Evolutionary conservation across 768 basidiomycete species (phyloP).

Genomic region (Hysterangium stoloniferum): DNA sequence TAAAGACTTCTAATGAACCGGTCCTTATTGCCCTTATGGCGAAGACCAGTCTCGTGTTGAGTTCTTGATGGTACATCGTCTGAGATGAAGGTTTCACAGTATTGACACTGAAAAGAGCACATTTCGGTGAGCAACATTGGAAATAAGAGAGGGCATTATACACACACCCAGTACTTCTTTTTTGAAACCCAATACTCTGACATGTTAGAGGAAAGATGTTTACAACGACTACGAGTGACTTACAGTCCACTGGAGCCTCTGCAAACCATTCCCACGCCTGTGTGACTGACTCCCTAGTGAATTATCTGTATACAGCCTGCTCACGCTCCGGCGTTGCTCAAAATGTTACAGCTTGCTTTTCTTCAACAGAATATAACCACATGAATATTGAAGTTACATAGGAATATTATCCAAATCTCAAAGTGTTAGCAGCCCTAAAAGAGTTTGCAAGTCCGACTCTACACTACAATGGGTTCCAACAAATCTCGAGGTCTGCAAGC

Average conservation of each 20-base stretch:
- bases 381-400: too few species aligned
- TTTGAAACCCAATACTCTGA: constrained; percentile 91
- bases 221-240: too few species aligned
- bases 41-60: constrained; percentile 88
- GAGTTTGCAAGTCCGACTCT: too few species aligned
- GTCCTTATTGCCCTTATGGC: constrained; percentile 92
- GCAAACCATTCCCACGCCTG: too few species aligned
- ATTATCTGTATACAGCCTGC: not conserved
- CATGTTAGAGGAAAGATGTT: constrained; percentile 41
- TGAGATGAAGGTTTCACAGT: constrained; percentile 94
- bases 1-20: constrained; percentile 88
- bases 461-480: constrained; percentile 45
- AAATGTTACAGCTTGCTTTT: too few species aligned
- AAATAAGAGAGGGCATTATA: not conserved
- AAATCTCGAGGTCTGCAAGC: constrained; percentile 99
- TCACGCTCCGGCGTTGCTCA: not conserved
- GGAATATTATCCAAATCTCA: too few species aligned
- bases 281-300: not conserved
- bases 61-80: constrained; percentile 90
- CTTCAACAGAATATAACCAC: too few species aligned
- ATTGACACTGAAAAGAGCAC: constrained; percentile 53
- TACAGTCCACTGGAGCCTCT: too few species aligned
- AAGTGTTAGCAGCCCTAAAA: too few species aligned
- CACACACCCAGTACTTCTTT: constrained; percentile 62
- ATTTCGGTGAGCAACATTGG: not conserved